Evolutionary conservation across 2,329 filamentous ascomycete species (phyloP).

Genomic region (Diaporthe humulicola): DNA sequence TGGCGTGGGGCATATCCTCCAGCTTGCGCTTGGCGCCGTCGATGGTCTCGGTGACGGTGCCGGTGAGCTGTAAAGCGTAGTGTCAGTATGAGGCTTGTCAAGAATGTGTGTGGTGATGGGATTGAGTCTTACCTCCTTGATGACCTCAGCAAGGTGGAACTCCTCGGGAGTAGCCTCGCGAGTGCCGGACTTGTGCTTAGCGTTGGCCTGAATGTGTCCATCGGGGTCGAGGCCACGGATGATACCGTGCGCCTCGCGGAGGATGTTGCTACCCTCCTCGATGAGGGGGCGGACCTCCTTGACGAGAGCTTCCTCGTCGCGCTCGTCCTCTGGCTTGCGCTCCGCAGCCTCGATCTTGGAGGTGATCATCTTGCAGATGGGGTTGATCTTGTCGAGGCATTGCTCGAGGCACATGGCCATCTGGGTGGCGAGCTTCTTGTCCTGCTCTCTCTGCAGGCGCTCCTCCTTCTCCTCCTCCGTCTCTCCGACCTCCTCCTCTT

Average conservation of each 20-base stretch:
- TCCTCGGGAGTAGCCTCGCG: conserved; percentile 87
- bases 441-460: conserved; percentile 71
- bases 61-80: conserved; percentile 70
- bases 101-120: neutral
- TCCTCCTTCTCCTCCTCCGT: conserved; percentile 71
- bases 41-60: conserved; percentile 84
- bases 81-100: conserved; percentile 29
- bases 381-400: conserved; percentile 85
- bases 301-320: conserved; percentile 91
- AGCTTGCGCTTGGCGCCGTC: conserved; percentile 93
- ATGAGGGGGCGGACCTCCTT: conserved; percentile 89
- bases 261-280: conserved; percentile 85
- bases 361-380: conserved; percentile 88
- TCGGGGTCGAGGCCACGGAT: conserved; percentile 92
- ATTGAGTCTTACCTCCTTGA: conserved; percentile 74
- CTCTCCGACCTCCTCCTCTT: conserved; percentile 64
- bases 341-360: conserved; percentile 87
- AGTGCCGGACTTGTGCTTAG: conserved; percentile 83
- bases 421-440: conserved; percentile 82
- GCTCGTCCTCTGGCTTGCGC: conserved; percentile 84
- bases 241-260: conserved; percentile 87
- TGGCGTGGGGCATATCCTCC: conserved; percentile 91
- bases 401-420: conserved; percentile 81
- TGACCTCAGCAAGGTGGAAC: conserved; percentile 83
- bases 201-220: conserved; percentile 85